Evolutionary conservation across 306 rosid species (phyloP), one percentile per base, ranked within the genome.

Genomic region (Prunus davidiana): DNA sequence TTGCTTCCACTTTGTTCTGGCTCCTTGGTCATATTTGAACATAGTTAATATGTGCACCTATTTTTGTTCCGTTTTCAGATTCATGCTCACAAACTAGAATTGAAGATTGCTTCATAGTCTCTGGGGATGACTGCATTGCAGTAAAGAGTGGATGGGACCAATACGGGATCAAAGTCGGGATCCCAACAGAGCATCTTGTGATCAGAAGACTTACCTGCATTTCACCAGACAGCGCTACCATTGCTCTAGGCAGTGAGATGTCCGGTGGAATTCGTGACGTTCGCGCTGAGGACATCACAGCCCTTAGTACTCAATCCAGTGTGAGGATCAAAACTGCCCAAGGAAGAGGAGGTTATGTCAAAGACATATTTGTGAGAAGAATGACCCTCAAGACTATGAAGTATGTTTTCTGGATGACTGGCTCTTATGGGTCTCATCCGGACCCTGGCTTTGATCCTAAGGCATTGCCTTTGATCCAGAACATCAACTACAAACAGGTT

Each of bases 161-260:
- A 47, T 87, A 84, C 74, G 97, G 97, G 30, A 84, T 86, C 67
- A 80, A 76, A 63, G 47, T 88, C 64, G 96, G 90, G 61, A 92
- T 81, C 90, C 93, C 96, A 46, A 82, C 85, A 4, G 27, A 88
- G 74, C 86, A 88, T 27, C 82, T 88, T 1, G 12, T 82, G 12
- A 90, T 88, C 22, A 83, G 83, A 58, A 82, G 89, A 41, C 76
- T 91, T 25, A 84, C 83, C 24, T 91, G 91, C 80, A 77, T 89
- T 49, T 91, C 97, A 5, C 91, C 90, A 0, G 80, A 84, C 41
- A 88, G 93, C 22, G 93, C 98, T 0, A 73, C 80, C 73, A 72
- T 93, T 58, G 96, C 98, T 0, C 81, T 91, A 24, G 98, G 96
- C 1, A 93, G 96, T n/a, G 96, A 93, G 71, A 93, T 93, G 98